Base-by-base conservation (phyloP, 108 stramenopile genomes). In the Seminavis robusta region DNA sequence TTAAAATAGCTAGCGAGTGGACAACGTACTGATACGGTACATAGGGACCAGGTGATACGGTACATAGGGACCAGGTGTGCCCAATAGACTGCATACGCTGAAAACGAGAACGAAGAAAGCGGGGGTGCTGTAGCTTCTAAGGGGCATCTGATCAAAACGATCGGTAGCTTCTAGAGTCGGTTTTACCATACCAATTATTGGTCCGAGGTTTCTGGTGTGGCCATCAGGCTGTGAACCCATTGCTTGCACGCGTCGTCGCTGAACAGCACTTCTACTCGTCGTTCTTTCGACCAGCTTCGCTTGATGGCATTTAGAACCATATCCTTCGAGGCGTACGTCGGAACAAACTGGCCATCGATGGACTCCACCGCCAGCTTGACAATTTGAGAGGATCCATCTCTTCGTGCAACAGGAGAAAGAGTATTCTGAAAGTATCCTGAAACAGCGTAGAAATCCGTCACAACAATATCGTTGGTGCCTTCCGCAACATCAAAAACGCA, bases 321-420 rank as follows among this genome's bases (percentile, higher is more conserved):
- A 41, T 82, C 66, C 9, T 80, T 34, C 15, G 69, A 80, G 20
- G 79, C 85, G 67, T 89, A 93, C 3, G 80, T 77, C 3, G 91
- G 91, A 8, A 93, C 77, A 57, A 81, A 65, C 36, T 93, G 78
- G 17, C 83, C 86, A 63, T 88, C 84, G 13, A 89, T 47, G n/a
- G 85, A 80, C 33, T 87, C 83, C 29, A 93, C 67, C 4, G 79
- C 66, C 20, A 80, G 49, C 28, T 74, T 59, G 3, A 42, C 24
- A 3, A 49, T 47, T 4, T 21, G 33, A 1, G 61, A 57, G 11
- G 59, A 69, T 20, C 77, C 81, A 38, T 64, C 47, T 32, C 72
- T 60, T 48, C 37, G 50, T 57, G 25, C 8, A 4, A 47, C 2
- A n/a, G n/a, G n/a, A n/a, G 38, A 37, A 25, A 56, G 38, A 6